Conservation (phyloP, 2,329 filamentous ascomycete species). For the Colletotrichum tropicicola region DNA sequence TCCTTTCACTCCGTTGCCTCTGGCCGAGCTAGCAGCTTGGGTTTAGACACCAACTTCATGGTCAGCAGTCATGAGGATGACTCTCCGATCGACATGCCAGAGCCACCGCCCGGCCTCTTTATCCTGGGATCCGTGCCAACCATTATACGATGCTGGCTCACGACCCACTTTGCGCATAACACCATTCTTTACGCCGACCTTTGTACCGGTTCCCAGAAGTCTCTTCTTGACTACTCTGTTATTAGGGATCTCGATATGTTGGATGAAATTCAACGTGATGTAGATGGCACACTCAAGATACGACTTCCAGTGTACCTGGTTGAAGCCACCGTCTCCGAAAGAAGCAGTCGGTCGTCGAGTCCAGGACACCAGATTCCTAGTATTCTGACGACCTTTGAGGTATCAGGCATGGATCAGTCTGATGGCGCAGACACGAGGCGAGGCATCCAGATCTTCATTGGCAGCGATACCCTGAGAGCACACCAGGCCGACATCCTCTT, state of each 20-base stretch:
- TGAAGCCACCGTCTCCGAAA: slow-evolving; percentile 84
- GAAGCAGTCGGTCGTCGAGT: slow-evolving; percentile 76
- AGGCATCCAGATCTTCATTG: slow-evolving; percentile 85
- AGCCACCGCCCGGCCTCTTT: slow-evolving; percentile 84
- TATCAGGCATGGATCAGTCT: slow-evolving; percentile 67
- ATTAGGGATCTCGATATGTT: slow-evolving; percentile 78
- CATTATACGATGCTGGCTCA: slow-evolving; percentile 96
- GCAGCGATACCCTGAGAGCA: slow-evolving; percentile 85
- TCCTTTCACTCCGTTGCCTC: slow-evolving; percentile 76
- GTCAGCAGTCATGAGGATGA: slow-evolving; percentile 69
- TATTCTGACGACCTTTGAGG: slow-evolving; percentile 81
- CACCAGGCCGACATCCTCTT: slow-evolving; percentile 93
- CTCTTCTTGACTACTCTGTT: slow-evolving; percentile 79
- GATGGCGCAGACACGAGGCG: slow-evolving; percentile 62
- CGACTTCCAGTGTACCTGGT: slow-evolving; percentile 88
- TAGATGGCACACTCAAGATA: slow-evolving; percentile 74
- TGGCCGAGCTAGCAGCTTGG: slow-evolving; percentile 87
- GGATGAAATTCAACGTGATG: slow-evolving; percentile 71
- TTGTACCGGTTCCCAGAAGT: slow-evolving; percentile 91
- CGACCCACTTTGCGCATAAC: slow-evolving; percentile 87
- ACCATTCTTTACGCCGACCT: slow-evolving; percentile 90
- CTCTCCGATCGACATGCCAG: slow-evolving; percentile 76
- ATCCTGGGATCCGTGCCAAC: slow-evolving; percentile 89
- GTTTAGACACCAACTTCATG: slow-evolving; percentile 76
- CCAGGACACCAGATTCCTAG: slow-evolving; percentile 83